Evolutionary conservation across 2,329 filamentous ascomycete species (phyloP), one percentile per base, ranked within the genome.

Genomic region (Alternaria sp.): DNA sequence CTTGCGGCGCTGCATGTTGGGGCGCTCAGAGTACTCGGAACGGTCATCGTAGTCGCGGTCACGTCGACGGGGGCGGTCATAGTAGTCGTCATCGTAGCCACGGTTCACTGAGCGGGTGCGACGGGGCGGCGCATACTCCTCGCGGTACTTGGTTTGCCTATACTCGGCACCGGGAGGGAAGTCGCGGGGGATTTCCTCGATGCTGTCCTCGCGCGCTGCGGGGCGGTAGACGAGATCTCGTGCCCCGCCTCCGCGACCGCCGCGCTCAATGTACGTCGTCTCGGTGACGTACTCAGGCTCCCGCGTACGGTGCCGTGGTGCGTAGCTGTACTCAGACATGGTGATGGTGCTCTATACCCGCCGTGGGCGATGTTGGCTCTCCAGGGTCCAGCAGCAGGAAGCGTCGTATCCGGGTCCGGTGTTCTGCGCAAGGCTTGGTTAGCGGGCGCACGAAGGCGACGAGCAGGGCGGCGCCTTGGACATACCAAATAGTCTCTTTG

Each of bases 171-270:
- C 88, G 7, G 92, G 91, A 32, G 92, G 92, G 72, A 96, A 96
- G 69, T 96, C 91, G 67, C 93, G 89, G 65, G 88, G 88, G 61
- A 96, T 88, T 80, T 96, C 92, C 80, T 97, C 94, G 74, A 96
- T 89, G 77, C 90, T 93, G 72, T 93, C 90, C 75, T 94, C 89
- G 65, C 90, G 89, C 43, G 60, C 65, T 49, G 60, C 66, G 51
- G 82, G 79, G 59, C 83, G 82, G 73, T 81, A 83, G 72, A 83
- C 82, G 54, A 85, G 79, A 64, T 84, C 83, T 54, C 81, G 79
- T 39, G 78, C 75, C 14, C 77, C 74, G 62, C 75, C 77, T 54
- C 79, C 81, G 32, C 69, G 73, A 75, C 81, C 67, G 78, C 81
- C 75, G 81, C 83, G 70, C 79, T 79, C 81, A 65, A 84, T 81